phyloP scores from a whole-genome alignment of 805 yeast species.

The Wickerhamomyces rabaulensis region DNA sequence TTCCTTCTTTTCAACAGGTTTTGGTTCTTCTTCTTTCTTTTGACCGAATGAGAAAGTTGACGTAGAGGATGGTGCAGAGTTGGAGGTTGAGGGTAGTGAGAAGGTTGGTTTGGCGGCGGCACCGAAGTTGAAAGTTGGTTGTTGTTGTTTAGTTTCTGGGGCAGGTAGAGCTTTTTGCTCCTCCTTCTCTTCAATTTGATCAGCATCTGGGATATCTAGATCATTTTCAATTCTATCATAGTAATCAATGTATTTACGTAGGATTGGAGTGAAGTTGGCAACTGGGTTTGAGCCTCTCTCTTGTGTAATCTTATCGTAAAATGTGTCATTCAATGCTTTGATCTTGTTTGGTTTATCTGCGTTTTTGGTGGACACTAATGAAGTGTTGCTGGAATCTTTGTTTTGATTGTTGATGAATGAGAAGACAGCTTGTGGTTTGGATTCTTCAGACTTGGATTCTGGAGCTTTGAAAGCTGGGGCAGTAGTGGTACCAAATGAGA shows the following conservation, averaged over 20 bases:
- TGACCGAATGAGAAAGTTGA: conserved; percentile 10
- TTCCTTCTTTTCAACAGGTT: conserved; percentile 3
- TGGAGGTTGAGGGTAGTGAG: background rate
- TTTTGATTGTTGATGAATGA: background rate
- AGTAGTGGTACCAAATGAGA: conserved; percentile 6
- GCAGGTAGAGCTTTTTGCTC: conserved; percentile 16
- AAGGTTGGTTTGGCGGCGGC: conserved; percentile 3
- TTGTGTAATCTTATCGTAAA: conserved; percentile 42
- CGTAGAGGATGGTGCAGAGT: conserved; percentile 1
- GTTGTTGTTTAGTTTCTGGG: conserved; percentile 9
- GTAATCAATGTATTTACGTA: conserved; percentile 55
- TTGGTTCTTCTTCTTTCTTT: background rate
- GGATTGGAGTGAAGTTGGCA: conserved; percentile 50
- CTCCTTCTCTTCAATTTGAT: conserved; percentile 9
- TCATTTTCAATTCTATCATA: conserved; percentile 33
- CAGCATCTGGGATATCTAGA: conserved; percentile 15
- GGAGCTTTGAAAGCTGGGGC: conserved; percentile 2
- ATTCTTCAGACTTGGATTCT: background rate
- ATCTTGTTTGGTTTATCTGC: conserved; percentile 41
- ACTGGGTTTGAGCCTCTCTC: conserved; percentile 40
- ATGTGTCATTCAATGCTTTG: conserved; percentile 61
- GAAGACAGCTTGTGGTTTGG: conserved; percentile 7
- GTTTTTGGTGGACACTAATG: conserved; percentile 9
- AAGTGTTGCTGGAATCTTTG: background rate
- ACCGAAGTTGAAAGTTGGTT: conserved; percentile 13